Evolutionary conservation across 23 red algal genomes (phyloP), one percentile per base, ranked within the genome.

Genomic region (Agarophyton chilense): DNA sequence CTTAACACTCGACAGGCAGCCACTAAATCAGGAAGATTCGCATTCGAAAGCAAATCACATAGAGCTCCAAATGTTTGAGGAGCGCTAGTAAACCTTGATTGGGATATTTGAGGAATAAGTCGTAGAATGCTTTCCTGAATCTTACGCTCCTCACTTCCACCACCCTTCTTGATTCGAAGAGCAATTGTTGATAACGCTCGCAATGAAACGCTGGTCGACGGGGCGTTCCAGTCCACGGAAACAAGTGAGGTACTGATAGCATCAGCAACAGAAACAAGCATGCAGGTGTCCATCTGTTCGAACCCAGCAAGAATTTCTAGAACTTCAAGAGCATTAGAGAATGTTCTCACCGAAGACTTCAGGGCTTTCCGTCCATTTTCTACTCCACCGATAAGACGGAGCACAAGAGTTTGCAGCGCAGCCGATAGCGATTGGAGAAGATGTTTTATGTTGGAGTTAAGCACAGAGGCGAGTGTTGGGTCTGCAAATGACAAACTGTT

Each of bases 21-120:
- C 29, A 38, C 24, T 29, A 89, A 78, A 13, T 89, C 85, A 57
- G 35, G 53, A 22, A 52, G 35, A 53, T 41, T 60, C 1, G 58
- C 10, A 18, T 22, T 42, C 0, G 67, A 67, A 29, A 89, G 71
- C 29, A 89, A 34, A 25, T 89, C 67, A 47, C 85, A 89, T 25
- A 89, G 46, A 14, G 63, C 70, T 6, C 31, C 24, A 66, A 77
- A 89, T 56, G 85, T 34, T 22, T 11, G 18, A 49, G 52, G 9
- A 34, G 78, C 55, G 14, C 52, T 66, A 0, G 71, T 47, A 66
- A 67, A 78, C 28, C 72, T 66, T 46, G 51, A 50, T 11, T 65
- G 43, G 4, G 67, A 52, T 31, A 78, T 25, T 24, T 77, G 55
- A 11, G 85, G 68, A 32, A 89, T 46, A 44, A 89, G 52, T 13